A percentile compares a stretch with the other conserved stretches of the same genome.
phyloP scores from a whole-genome alignment of 1,284 basidiomycete genomes.

The Leccinum variabile region DNA sequence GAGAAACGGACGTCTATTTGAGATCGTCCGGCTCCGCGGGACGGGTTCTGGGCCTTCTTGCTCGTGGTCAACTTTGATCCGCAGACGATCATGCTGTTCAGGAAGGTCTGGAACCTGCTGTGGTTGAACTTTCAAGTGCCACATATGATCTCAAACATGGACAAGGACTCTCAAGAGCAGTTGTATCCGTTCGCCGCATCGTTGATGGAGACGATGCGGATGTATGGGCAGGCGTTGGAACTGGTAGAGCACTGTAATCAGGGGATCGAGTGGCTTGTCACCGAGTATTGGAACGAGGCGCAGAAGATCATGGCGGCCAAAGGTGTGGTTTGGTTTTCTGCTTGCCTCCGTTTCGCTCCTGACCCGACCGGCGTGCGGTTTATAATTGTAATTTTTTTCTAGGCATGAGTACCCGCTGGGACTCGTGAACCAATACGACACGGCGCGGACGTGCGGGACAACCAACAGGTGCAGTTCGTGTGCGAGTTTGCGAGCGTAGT shows the following conservation, averaged over 20 bases:
- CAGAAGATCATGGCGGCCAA: conserved; percentile 31
- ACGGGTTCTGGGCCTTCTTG: no score
- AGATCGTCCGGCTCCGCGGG: no score
- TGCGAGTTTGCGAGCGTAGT: conserved; percentile 75
- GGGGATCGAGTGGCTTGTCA: no score
- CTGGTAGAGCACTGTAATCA: no score
- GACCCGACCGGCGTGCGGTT: not conserved
- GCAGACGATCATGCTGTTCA: no score
- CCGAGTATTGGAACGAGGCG: not conserved
- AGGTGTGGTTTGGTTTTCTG: not conserved
- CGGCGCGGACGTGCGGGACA: conserved; percentile 68
- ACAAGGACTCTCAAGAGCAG: no score
- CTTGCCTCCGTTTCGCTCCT: not conserved
- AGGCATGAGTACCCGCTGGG: conserved; percentile 96
- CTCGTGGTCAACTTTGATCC: no score
- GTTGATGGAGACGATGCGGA: not conserved
- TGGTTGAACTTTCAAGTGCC: no score
- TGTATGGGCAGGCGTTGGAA: not conserved
- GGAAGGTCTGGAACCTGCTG: no score
- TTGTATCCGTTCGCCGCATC: not conserved
- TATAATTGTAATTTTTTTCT: not conserved
- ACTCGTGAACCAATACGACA: conserved; percentile 89
- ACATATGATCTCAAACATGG: no score
- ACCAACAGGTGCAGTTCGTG: no score
- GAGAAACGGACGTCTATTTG: conserved; percentile 62